Base-by-base conservation (phyloP, 805 yeast genomes). In the Barnettozyma salicaria region DNA sequence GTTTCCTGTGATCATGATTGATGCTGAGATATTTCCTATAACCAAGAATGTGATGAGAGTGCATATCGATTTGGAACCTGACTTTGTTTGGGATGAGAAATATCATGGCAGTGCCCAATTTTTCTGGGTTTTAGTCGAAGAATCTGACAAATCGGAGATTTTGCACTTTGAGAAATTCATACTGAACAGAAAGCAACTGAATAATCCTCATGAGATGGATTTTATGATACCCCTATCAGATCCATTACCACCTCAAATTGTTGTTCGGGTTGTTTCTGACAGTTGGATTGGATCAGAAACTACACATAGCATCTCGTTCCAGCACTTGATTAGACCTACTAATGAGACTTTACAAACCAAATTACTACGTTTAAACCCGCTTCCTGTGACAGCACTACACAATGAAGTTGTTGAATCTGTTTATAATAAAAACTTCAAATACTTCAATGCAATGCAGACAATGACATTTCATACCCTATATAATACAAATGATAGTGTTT, bases 401-500 rank as follows among this genome's bases (percentile, higher is more conserved):
- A 70, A 88, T 53, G 61, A 70, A 1, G 64, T 68, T 12, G 59
- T 86, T 30, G 95, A 89, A 55, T 53, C 65, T 5, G 78, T 89
- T 28, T 92, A 92, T 56, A 63, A 68, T 4, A 41, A 58, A 6
- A 76, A 70, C 48, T 92, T 92, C 66, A 74, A 74, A 39, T 90
- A 84, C 60, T 92, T 92, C 70, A 92, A 92, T 56, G 97, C 98
- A 4, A 89, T 92, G 96, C 98, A 92, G 61, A 90, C 97, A 0
- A 90, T 90, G 97, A 74, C 82, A 0, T 92, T 92, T 63, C 95
- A 89, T 55, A 75, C 96, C 0, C 61, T 92, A 31, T 92, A 89
- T 62, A 78, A 92, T 58, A 64, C 81, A 1, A 75, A 82, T 44
- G 72, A 81, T 2, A 84, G 83, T 56, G 89, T 82, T 0, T 84